A percentile compares a stretch with the other conserved stretches of the same genome.
Evolutionary conservation across 805 yeast genomes (phyloP).

Genomic region (Cyberlindnera euphorbiae): DNA sequence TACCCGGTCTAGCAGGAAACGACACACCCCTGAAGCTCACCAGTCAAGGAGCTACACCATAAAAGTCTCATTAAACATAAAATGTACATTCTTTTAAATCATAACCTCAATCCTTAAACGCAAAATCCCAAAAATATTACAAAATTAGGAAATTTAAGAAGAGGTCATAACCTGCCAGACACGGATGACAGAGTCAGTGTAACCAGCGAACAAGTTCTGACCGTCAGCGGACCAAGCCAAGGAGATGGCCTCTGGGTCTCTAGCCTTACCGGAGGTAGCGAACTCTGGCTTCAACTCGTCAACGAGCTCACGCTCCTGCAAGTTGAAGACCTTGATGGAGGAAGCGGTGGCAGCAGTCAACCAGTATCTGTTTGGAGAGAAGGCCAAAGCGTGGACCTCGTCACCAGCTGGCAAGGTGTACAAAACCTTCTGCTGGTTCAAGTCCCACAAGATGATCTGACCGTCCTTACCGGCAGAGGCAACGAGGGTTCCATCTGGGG

Average conservation of each 20-base stretch:
- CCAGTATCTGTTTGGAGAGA: constrained; percentile 99
- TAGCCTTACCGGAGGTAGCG: constrained; percentile 79
- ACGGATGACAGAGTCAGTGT: constrained; percentile 99
- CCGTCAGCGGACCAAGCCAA: constrained; percentile 99
- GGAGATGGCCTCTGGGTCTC: constrained; percentile 97
- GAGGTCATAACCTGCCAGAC: constrained; percentile 99
- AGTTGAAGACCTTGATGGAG: constrained; percentile 97
- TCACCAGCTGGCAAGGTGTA: constrained; percentile 94
- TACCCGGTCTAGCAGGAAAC: no score
- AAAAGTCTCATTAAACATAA: not conserved
- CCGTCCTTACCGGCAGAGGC: constrained; percentile 99
- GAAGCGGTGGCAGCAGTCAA: constrained; percentile 98
- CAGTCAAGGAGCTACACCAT: no score
- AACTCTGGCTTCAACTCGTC: constrained; percentile 99
- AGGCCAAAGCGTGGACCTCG: constrained; percentile 96
- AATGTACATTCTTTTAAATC: not conserved
- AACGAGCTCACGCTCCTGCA: constrained; percentile 88
- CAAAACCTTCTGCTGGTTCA: constrained; percentile 76
- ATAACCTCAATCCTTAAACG: not conserved
- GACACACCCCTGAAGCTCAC: no score
- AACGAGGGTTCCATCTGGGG: constrained; percentile 99
- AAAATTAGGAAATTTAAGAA: constrained; percentile 17
- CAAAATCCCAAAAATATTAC: not conserved
- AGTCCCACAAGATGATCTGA: constrained; percentile 96
- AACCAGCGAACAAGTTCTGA: constrained; percentile 99